A percentile compares a stretch with the other conserved stretches of the same genome.
Evolutionary conservation across 768 basidiomycete species (phyloP).

Genomic region (Suillus placidus): DNA sequence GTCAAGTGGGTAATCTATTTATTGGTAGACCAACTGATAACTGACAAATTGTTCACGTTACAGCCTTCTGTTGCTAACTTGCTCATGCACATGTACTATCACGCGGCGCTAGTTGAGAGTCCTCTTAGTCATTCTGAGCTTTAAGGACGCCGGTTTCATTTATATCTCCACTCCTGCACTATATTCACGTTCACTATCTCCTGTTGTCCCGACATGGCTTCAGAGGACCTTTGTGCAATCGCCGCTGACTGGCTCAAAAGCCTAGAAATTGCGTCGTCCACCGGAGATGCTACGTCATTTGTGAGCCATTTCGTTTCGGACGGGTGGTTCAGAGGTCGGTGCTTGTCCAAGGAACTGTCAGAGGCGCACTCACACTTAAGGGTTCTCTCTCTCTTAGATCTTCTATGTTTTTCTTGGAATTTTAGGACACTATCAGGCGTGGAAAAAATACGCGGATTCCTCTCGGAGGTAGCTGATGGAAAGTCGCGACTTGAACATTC

Average conservation of each 20-base stretch:
- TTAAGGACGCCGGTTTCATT: too few species aligned
- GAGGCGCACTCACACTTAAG: background rate
- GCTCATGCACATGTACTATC: too few species aligned
- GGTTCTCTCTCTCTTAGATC: background rate
- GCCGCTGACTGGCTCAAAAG: background rate
- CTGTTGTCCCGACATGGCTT: background rate
- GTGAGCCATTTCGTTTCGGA: background rate
- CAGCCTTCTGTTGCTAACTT: too few species aligned
- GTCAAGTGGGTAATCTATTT: too few species aligned
- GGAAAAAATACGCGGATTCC: background rate
- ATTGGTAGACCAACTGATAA: too few species aligned
- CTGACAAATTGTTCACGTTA: too few species aligned
- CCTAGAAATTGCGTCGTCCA: background rate
- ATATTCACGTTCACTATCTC: too few species aligned
- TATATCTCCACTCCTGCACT: too few species aligned
- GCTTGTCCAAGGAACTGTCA: background rate
- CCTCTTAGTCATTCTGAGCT: too few species aligned
- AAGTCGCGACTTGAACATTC: background rate
- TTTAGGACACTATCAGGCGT: background rate
- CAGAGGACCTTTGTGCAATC: background rate
- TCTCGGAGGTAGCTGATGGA: background rate
- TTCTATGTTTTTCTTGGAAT: background rate
- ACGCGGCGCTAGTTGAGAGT: too few species aligned
- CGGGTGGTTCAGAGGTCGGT: background rate
- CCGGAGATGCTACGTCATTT: background rate